These are phyloP conservation scores for Halophytophthora polymorphica DNA, from an alignment of 352 stramenopile genomes.

Conservation along the genomic window DNA sequence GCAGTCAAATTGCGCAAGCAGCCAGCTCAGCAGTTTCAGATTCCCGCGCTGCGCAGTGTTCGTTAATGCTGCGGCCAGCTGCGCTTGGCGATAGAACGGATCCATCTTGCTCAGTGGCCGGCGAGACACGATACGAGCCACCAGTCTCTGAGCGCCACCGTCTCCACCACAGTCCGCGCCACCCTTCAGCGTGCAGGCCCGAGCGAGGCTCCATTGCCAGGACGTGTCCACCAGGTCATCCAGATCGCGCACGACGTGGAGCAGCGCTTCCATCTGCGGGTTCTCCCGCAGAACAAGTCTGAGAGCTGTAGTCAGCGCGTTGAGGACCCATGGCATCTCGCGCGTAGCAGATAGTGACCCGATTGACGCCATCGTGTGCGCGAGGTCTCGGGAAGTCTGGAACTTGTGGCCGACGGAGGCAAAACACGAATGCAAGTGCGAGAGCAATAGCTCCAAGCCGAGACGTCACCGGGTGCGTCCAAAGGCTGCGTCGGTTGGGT, in stretches of 20 bases:
- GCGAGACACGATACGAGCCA: conserved; percentile 18
- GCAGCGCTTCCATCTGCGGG: conserved; percentile 13
- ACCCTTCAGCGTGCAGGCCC: conserved; percentile 18
- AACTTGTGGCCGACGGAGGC: too few species aligned
- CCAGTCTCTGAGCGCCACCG: conserved; percentile 11
- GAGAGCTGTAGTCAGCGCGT: conserved; percentile 20
- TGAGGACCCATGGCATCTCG: conserved; percentile 1
- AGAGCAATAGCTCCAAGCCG: too few species aligned
- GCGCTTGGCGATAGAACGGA: conserved; percentile 24
- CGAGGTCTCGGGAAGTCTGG: too few species aligned
- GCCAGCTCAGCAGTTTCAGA: conserved; percentile 13
- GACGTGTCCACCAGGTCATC: conserved; percentile 27
- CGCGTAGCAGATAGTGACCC: not conserved
- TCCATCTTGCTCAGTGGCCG: conserved; percentile 22
- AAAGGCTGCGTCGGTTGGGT: too few species aligned
- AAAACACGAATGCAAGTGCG: too few species aligned
- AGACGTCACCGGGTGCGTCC: too few species aligned
- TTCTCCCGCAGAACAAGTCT: conserved; percentile 20
- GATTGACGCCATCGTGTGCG: conserved; percentile 2
- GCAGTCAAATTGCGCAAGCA: conserved; percentile 14
- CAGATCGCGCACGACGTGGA: conserved; percentile 22
- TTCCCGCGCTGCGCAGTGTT: conserved; percentile 16
- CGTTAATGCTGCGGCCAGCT: conserved; percentile 18
- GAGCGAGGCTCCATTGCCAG: conserved; percentile 26
- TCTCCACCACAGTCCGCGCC: conserved; percentile 3